Percentiles rank a stretch among this genome's conserved stretches.
phyloP scores from a whole-genome alignment of 2,329 filamentous ascomycete species.

The Talaromyces sp. region DNA sequence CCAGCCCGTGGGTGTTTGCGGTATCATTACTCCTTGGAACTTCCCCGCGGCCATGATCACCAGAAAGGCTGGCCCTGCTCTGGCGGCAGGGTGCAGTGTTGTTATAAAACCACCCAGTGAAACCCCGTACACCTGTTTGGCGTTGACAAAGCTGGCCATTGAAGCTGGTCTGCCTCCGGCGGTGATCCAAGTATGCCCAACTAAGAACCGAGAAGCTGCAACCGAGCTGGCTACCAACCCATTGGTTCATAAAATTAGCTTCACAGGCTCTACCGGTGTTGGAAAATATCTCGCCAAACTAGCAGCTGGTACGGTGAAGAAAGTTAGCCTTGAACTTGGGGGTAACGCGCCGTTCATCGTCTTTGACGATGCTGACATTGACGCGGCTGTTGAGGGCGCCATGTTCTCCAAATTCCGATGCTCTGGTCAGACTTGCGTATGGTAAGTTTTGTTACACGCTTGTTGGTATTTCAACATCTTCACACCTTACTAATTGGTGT shows the following conservation, averaged over 20 bases:
- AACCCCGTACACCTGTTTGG: constrained; percentile 85
- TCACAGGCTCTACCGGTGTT: background rate
- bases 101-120: constrained; percentile 61
- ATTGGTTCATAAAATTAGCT: background rate
- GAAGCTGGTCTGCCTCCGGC: constrained; percentile 88
- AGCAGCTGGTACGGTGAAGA: constrained; percentile 31
- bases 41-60: constrained; percentile 54
- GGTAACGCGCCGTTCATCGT: constrained; percentile 31
- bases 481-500: too few species aligned
- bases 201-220: constrained; percentile 28
- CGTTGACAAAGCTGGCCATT: constrained; percentile 77
- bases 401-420: constrained; percentile 44
- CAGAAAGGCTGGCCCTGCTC: constrained; percentile 31
- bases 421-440: constrained; percentile 4
- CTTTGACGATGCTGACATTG: constrained; percentile 1
- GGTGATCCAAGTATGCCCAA: constrained; percentile 82
- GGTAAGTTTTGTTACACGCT: background rate
- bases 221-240: constrained; percentile 50
- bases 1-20: constrained; percentile 63
- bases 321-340: constrained; percentile 37
- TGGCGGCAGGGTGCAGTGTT: constrained; percentile 34
- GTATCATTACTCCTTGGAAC: constrained; percentile 64
- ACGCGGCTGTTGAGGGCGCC: background rate
- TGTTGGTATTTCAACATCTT: background rate
- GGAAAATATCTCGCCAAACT: constrained; percentile 12